Evolutionary conservation across 495 filamentous ascomycete species (phyloP), one percentile per base, ranked within the genome.

Genomic region (Recurvomyces mirabilis): DNA sequence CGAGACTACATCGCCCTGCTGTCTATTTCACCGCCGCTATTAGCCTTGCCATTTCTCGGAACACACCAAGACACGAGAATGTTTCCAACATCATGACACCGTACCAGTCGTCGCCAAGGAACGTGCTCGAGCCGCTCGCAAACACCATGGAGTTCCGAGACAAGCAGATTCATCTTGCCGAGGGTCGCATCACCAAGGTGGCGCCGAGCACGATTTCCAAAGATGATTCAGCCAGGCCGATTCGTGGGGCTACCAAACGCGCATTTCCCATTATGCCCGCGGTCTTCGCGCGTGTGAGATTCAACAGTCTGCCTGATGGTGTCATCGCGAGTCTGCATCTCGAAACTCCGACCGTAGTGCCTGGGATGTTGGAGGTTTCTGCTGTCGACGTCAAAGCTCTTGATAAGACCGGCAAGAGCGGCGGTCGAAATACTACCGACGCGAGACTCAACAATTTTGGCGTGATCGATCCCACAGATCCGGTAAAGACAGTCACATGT

Each of bases 11-110:
- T 21, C 38, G 41, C 17, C 49, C 53, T 4, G 53, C 53, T 1
- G 38, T 55, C 9, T 55, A 55, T 31, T 55, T 55, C 31, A 44
- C 53, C 11, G 53, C 49, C 1, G 30, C 36, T 38, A 20, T 55
- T 15, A 36, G 9, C 10, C n/a, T 55, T 14, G 33, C 22, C n/a
- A n/a, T n/a, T n/a, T n/a, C n/a, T n/a, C n/a, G n/a, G n/a, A n/a
- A n/a, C n/a, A n/a, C n/a, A n/a, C n/a, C n/a, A n/a, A n/a, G n/a
- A n/a, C n/a, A n/a, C n/a, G n/a, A n/a, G n/a, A n/a, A n/a, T n/a
- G n/a, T n/a, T n/a, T n/a, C n/a, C n/a, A n/a, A 41, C 18, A 48
- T 44, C 31, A 31, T 55, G 14, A 29, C 39, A 30, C 46, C 51
- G 19, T 49, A 31, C 22, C 46, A 45, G 36, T 32, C 53, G 2